Conservation (phyloP, 495 filamentous ascomycete genomes). For the Elaphomyces granulatus region DNA sequence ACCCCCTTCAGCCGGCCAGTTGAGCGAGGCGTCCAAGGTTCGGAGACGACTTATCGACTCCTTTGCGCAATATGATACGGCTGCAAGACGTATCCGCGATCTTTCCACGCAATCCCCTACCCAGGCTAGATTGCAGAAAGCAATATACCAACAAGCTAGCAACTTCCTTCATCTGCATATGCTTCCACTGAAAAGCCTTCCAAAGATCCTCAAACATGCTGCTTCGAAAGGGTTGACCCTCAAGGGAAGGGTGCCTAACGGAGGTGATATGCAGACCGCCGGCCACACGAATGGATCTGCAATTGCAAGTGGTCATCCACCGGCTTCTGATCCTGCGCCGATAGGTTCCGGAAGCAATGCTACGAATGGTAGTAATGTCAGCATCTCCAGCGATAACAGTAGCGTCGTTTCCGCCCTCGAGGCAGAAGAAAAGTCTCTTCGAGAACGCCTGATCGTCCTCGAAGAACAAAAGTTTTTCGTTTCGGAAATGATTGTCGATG, state of each 20-base stretch:
- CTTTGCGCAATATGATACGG: conserved; percentile 78
- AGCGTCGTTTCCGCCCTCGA: conserved; percentile 58
- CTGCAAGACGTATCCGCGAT: conserved; percentile 70
- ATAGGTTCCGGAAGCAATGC: conserved; percentile 40
- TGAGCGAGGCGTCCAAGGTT: conserved; percentile 79
- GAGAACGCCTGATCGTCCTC: conserved; percentile 73
- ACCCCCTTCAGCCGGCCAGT: conserved; percentile 57
- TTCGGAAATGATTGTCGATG: conserved; percentile 71
- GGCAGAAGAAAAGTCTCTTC: conserved; percentile 71
- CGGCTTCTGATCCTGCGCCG: conserved; percentile 37
- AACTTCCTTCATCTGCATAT: conserved; percentile 85
- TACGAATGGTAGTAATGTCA: conserved; percentile 38
- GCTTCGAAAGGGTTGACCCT: conserved; percentile 28
- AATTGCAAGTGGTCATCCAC: conserved; percentile 19
- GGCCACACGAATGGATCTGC: conserved; percentile 13
- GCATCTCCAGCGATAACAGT: conserved; percentile 48
- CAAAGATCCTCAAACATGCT: conserved; percentile 63
- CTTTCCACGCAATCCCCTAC: conserved; percentile 57
- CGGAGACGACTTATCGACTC: conserved; percentile 83
- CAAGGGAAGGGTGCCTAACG: conserved; percentile 13
- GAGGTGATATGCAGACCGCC: conserved; percentile 17
- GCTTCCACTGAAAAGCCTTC: conserved; percentile 77
- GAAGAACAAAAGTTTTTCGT: conserved; percentile 95
- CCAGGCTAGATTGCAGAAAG: conserved; percentile 65
- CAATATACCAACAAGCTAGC: conserved; percentile 68